Conservation (phyloP, 2,329 filamentous ascomycete genomes). For the Cryoendolithus antarcticus region DNA sequence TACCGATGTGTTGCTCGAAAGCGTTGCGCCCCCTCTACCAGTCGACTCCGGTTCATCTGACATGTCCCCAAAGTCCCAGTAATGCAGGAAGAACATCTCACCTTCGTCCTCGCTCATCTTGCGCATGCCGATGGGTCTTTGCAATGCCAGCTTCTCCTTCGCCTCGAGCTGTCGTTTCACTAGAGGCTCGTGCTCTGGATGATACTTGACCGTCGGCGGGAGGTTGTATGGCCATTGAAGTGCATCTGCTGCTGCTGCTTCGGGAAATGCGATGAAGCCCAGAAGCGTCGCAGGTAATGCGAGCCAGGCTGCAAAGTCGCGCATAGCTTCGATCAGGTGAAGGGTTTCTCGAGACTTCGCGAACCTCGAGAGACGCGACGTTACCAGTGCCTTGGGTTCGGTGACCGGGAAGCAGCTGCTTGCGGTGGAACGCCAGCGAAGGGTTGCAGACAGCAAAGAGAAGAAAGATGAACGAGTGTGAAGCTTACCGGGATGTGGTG, state of each 20-base stretch:
- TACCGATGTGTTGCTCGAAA: slow-evolving; percentile 2
- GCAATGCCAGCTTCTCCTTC: slow-evolving; percentile 26
- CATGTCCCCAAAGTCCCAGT: slow-evolving; percentile 39
- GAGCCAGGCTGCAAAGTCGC: slow-evolving; percentile 11
- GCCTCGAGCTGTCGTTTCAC: slow-evolving; percentile 30
- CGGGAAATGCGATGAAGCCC: slow-evolving; percentile 8
- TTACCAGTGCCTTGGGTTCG: too few species aligned
- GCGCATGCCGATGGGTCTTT: slow-evolving; percentile 49
- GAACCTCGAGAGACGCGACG: too few species aligned
- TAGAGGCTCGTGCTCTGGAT: slow-evolving; percentile 33
- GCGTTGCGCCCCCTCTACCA: not conserved
- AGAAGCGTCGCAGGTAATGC: slow-evolving; percentile 17
- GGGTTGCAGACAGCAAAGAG: too few species aligned
- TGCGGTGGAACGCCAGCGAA: too few species aligned
- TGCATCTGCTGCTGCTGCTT: slow-evolving; percentile 13
- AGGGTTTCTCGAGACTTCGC: slow-evolving; percentile 1
- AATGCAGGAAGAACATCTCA: slow-evolving; percentile 62
- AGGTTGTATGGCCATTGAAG: slow-evolving; percentile 35
- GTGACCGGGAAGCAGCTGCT: too few species aligned
- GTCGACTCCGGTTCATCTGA: not conserved
- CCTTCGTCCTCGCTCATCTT: slow-evolving; percentile 60
- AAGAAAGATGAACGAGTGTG: too few species aligned
- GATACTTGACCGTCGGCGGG: slow-evolving; percentile 34
- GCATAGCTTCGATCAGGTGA: slow-evolving; percentile 8
- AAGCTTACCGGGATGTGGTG: too few species aligned